Evolutionary conservation across 148 eudicot species (phyloP), one percentile per base, ranked within the genome.

Genomic region (Rhododendron griersonianum): DNA sequence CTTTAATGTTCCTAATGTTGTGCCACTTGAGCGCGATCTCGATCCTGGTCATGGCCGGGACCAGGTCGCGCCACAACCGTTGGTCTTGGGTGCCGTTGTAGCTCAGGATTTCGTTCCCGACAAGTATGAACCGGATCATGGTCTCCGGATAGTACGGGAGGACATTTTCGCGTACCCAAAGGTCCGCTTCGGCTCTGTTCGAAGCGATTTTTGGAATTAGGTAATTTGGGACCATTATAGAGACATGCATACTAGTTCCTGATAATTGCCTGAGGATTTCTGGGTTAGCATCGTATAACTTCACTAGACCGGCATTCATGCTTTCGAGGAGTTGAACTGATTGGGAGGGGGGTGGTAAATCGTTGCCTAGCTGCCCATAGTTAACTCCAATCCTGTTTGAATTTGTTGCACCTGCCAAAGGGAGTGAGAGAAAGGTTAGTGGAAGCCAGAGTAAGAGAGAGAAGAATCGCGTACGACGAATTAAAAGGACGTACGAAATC

Each of bases 71-170:
- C 98, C 98, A 94, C 65, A 85, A 74, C n/a, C 81, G 47, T 21
- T 11, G 47, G 45, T 87, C 88, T 59, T 87, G 86, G 1, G 84
- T 80, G 0, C 81, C 45, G 35, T 90, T 71, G 77, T 85, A 87
- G 88, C 91, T 93, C 8, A 91, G 88, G 47, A 96, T 91, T 83
- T 96, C 98, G 28, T 96, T 96, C 7, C 98, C 99, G 1, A 96
- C 98, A 21, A 96, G 87, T 18, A 96, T 86, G 86, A 37, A 92
- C 28, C 95, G 89, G 65, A 96, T 93, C 87, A 81, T 89, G 10
- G 99, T 95, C 18, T 71, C 45, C 4, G 99, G 99, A 74, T 94
- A 93, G 86, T 92, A 93, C 3, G 95, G 78, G 0, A 96, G 87
- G 47, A 96, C 90, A 77, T 92, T 94, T 21, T 90, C 88, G 0